Conservation (phyloP, 1,139 yeast species). For the Geotrichum restrictum region DNA sequence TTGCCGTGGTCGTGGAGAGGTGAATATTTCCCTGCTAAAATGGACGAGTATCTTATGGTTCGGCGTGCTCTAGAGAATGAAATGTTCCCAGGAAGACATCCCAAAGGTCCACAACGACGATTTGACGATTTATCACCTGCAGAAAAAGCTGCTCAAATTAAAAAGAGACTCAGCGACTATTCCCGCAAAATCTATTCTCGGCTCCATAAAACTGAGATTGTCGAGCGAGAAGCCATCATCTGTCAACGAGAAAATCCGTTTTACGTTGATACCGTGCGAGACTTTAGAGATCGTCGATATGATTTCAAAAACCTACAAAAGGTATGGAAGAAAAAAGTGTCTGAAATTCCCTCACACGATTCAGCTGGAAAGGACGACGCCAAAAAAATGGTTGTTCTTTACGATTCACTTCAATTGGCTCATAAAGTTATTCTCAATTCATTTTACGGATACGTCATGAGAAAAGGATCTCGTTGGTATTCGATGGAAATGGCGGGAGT, state of each 20-base stretch:
- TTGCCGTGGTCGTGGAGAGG: constrained; percentile 99
- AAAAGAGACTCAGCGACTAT: constrained; percentile 78
- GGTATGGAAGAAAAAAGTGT: constrained; percentile 83
- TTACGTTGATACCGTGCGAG: constrained; percentile 89
- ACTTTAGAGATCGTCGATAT: constrained; percentile 92
- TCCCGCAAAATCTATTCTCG: constrained; percentile 81
- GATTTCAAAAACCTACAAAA: constrained; percentile 93
- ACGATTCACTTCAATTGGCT: constrained; percentile 93
- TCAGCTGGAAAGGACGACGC: constrained; percentile 72
- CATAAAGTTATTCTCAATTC: constrained; percentile 96
- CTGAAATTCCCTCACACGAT: constrained; percentile 53
- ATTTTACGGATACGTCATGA: constrained; percentile 97
- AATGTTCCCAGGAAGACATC: constrained; percentile 52
- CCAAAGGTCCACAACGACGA: constrained; percentile 51
- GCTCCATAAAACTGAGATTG: constrained; percentile 74
- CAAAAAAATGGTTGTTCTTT: constrained; percentile 84
- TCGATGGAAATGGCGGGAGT: constrained; percentile 99
- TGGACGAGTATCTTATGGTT: constrained; percentile 88
- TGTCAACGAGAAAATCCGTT: constrained; percentile 98
- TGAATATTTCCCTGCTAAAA: constrained; percentile 85
- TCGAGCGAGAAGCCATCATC: constrained; percentile 87
- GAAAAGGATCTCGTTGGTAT: constrained; percentile 98
- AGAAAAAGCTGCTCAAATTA: constrained; percentile 74
- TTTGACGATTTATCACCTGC: constrained; percentile 64
- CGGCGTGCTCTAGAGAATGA: constrained; percentile 80